Evolutionary conservation across 73 alveolate species (phyloP), one percentile per base, ranked within the genome.

Genomic region (Stentor roeselii): DNA sequence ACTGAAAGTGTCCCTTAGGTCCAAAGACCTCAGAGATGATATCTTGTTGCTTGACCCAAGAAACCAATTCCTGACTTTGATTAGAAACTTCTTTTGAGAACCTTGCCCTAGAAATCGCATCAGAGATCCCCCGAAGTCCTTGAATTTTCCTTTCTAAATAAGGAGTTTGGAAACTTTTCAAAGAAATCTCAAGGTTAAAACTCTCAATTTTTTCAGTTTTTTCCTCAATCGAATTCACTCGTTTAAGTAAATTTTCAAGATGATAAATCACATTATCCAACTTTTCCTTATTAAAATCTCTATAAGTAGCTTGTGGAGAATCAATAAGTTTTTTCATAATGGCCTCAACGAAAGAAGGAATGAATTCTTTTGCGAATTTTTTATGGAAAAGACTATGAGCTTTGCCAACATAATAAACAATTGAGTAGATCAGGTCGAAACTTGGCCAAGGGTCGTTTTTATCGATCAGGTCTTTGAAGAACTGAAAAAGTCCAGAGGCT

Each of bases 61-160:
- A 84, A 30, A 83, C 75, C 83, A 90, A 59, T 60, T 76, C 67
- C 1, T 60, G 77, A 30, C 78, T 39, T 14, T 83, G 38, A 1
- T 75, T 59, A n/a, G 85, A 82, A 39, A 60, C 84, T 39, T 61
- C 50, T 75, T 88, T 50, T 74, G 86, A 39, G 82, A 38, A 78
- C 50, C 83, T 91, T 3, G 87, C 84, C 75, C 83, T 67, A 60
- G 86, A 84, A 50, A 92, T 30, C 36, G 87, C 86, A 14, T 91
- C 97, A 39, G 82, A 75, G 82, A 95, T 93, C 0, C 86, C 60
- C 60, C 93, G 93, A 34, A 93, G 84, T 36, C 99, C 99, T 58
- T 95, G 94, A 27, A 95, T 86, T 67, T 93, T 86, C 75, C 96
- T 93, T 76, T 93, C 97, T 11, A 95, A 61, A 90, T 90, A 89